These are phyloP conservation scores for Aspergillus mulundensis DNA, from an alignment of 495 filamentous ascomycete species.

Conservation along the genomic window DNA sequence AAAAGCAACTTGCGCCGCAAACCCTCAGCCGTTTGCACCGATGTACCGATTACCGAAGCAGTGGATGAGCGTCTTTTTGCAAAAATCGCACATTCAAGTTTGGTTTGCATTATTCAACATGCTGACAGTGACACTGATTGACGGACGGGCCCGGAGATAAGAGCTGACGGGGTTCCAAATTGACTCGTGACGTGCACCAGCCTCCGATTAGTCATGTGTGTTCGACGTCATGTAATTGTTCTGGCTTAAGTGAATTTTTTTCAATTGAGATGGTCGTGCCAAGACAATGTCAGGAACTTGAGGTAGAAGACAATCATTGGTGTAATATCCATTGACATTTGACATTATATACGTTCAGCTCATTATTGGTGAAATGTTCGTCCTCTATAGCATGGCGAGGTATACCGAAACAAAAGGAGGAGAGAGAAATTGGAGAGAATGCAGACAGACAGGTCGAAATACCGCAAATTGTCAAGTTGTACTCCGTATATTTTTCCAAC, in stretches of 20 bases:
- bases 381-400: background rate
- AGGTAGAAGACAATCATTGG: background rate
- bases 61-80: background rate
- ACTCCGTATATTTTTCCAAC: constrained; percentile 7
- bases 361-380: background rate
- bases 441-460: background rate
- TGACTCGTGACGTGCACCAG: constrained; percentile 1
- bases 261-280: background rate
- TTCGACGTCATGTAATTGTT: background rate
- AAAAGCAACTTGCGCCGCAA: too few relatives aligned
- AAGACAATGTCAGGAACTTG: background rate
- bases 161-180: background rate
- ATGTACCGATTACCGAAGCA: background rate
- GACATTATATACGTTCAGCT: background rate
- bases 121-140: too few relatives aligned
- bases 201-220: background rate
- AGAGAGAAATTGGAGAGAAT: background rate
- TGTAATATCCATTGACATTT: background rate
- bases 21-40: background rate
- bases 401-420: background rate
- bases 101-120: background rate
- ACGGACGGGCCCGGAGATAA: background rate
- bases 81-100: background rate
- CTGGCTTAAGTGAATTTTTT: background rate
- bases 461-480: too few relatives aligned